Conservation (phyloP, 139 green algal species). For the Gonium pectorale region DNA sequence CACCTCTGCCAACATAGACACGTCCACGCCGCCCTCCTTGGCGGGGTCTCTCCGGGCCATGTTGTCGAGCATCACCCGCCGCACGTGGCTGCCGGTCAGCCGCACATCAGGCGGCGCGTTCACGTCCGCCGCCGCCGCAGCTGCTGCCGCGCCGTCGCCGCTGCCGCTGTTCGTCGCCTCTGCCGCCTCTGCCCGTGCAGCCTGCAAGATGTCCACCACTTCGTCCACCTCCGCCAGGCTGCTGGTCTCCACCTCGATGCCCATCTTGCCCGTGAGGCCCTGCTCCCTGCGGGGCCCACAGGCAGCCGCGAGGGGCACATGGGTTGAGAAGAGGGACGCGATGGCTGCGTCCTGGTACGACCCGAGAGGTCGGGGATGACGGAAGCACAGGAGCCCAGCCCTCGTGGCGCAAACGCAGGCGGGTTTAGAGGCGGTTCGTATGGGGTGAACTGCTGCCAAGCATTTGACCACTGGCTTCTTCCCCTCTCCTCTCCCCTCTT, state of each 20-base stretch:
- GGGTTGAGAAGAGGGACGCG: no score
- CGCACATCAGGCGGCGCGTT: conserved; percentile 39
- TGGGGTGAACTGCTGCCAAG: no score
- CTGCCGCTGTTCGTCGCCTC: not conserved
- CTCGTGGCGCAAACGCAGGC: no score
- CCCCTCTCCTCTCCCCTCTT: no score
- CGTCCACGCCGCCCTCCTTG: conserved; percentile 60
- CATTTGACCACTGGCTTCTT: no score
- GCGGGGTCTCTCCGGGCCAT: conserved; percentile 79
- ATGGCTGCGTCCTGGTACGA: no score
- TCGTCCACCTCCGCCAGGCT: conserved; percentile 92
- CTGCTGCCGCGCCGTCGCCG: conserved; percentile 78
- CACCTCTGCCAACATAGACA: conserved; percentile 57
- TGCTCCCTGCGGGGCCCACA: conserved; percentile 28
- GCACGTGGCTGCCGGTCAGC: conserved; percentile 54
- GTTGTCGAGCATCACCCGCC: conserved; percentile 98
- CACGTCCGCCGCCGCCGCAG: conserved; percentile 68
- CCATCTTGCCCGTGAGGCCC: conserved; percentile 42
- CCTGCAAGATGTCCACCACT: conserved; percentile 70
- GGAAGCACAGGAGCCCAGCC: no score
- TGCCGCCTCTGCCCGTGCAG: not conserved
- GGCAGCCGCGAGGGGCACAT: no score
- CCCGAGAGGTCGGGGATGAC: no score
- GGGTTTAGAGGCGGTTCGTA: no score
- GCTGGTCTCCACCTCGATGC: conserved; percentile 93